phyloP scores from a whole-genome alignment of 768 basidiomycete species.

The Boletus rubropictus region DNA sequence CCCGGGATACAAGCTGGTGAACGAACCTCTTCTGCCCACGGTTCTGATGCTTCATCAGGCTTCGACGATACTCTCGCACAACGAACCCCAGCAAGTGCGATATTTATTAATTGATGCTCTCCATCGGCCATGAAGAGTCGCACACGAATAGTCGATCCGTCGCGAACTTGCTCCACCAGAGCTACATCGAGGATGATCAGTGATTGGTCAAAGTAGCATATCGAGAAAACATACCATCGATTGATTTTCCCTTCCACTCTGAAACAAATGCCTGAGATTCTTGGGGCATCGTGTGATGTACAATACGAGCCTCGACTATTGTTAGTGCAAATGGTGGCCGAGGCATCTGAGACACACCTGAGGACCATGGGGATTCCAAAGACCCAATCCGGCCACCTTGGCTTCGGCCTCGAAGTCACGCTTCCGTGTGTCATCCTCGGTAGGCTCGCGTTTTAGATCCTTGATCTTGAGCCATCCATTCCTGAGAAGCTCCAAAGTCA shows the following conservation, averaged over 20 bases:
- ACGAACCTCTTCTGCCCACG: conserved; percentile 83
- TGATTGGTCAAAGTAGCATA: neutral
- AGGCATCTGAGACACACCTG: conserved; percentile 38
- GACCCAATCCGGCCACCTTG: conserved; percentile 64
- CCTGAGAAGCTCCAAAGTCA: conserved; percentile 71
- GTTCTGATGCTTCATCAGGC: conserved; percentile 74
- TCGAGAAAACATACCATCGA: conserved; percentile 59
- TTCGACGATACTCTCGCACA: conserved; percentile 65
- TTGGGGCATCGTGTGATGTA: conserved; percentile 82
- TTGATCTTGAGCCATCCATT: conserved; percentile 94
- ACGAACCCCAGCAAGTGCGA: conserved; percentile 78
- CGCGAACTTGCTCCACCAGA: conserved; percentile 89
- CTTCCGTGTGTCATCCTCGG: conserved; percentile 69
- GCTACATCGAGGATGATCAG: conserved; percentile 40
- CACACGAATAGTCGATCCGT: conserved; percentile 85
- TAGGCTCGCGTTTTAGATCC: conserved; percentile 77
- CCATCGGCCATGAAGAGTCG: conserved; percentile 84
- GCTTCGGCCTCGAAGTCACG: conserved; percentile 76
- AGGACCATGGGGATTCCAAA: conserved; percentile 82
- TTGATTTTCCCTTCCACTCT: conserved; percentile 85
- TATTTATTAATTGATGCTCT: conserved; percentile 85
- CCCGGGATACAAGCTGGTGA: neutral
- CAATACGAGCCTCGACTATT: conserved; percentile 51
- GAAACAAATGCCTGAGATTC: conserved; percentile 86
- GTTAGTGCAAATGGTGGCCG: neutral